phyloP scores from a whole-genome alignment of 2,329 filamentous ascomycete species.

The Periconia sp. region DNA sequence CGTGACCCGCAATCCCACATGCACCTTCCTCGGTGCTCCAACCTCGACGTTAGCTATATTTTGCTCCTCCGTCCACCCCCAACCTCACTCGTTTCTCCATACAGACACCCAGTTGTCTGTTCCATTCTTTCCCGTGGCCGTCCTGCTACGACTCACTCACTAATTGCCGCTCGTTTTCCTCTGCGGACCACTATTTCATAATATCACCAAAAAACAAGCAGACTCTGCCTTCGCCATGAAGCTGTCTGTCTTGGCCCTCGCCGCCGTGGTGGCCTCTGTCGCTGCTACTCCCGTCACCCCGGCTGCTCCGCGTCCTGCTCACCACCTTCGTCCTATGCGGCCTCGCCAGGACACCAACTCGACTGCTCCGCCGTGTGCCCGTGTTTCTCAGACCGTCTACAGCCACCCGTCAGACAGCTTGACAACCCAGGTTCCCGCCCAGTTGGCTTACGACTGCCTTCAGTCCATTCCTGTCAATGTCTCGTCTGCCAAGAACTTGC shows the following conservation, averaged over 20 bases:
- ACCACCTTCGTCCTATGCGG: slow-evolving; percentile 14
- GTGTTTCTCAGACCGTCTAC: slow-evolving; percentile 35
- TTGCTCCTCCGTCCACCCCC: neutral
- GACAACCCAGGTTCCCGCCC: slow-evolving; percentile 42
- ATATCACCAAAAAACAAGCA: too few species aligned
- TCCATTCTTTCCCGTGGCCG: neutral
- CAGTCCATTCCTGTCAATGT: slow-evolving; percentile 48
- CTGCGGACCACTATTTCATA: too few species aligned
- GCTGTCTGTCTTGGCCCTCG: slow-evolving; percentile 21
- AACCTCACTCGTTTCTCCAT: neutral
- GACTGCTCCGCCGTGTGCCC: slow-evolving; percentile 30
- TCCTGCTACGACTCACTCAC: too few species aligned
- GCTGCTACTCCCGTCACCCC: slow-evolving; percentile 19
- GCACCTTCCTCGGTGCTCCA: neutral
- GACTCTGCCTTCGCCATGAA: slow-evolving; percentile 19
- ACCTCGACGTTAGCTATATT: neutral
- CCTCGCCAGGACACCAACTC: slow-evolving; percentile 25
- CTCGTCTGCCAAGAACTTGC: slow-evolving; percentile 41
- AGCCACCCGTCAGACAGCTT: slow-evolving; percentile 11
- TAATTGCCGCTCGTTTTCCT: too few species aligned
- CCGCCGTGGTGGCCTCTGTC: slow-evolving; percentile 16
- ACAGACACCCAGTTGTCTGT: neutral
- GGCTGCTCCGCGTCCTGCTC: slow-evolving; percentile 12
- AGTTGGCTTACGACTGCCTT: slow-evolving; percentile 49
- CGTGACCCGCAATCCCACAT: neutral